Evolutionary conservation across 2,329 filamentous ascomycete species (phyloP).

Genomic region (Didymella arachidicola): DNA sequence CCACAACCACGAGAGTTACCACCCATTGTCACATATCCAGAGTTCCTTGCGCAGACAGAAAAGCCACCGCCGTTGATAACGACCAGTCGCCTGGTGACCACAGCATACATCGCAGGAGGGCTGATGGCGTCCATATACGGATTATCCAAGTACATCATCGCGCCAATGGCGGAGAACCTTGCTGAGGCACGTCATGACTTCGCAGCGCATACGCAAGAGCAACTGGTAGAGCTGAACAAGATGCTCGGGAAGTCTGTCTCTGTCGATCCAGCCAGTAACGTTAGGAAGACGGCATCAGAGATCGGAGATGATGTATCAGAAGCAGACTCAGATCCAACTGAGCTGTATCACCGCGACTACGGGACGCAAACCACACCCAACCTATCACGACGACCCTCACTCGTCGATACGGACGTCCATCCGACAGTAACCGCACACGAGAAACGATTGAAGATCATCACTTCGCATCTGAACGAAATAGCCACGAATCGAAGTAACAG

Average conservation of each 20-base stretch:
- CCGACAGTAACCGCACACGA: constrained; percentile 50
- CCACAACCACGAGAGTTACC: constrained; percentile 56
- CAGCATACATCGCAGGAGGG: constrained; percentile 64
- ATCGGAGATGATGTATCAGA: constrained; percentile 56
- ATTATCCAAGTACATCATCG: constrained; percentile 72
- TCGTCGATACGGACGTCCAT: constrained; percentile 35
- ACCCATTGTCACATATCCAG: constrained; percentile 72
- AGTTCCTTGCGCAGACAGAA: constrained; percentile 67
- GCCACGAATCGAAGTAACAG: constrained; percentile 60
- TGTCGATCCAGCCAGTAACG: constrained; percentile 60
- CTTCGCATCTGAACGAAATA: constrained; percentile 60
- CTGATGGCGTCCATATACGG: constrained; percentile 70
- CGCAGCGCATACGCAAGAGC: constrained; percentile 58
- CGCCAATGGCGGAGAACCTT: constrained; percentile 65
- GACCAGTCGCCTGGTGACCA: constrained; percentile 62
- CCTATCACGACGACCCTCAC: constrained; percentile 52
- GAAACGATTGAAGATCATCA: constrained; percentile 59
- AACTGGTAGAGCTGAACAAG: constrained; percentile 64
- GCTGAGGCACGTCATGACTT: constrained; percentile 66
- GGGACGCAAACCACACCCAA: constrained; percentile 76
- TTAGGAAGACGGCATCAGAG: constrained; percentile 35
- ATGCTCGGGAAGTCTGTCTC: constrained; percentile 68
- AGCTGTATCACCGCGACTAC: constrained; percentile 82
- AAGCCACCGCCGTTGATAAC: constrained; percentile 68
- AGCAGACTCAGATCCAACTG: constrained; percentile 69